Evolutionary conservation across 441 rosid species (phyloP).

Genomic region (Populus trichocarpa): DNA sequence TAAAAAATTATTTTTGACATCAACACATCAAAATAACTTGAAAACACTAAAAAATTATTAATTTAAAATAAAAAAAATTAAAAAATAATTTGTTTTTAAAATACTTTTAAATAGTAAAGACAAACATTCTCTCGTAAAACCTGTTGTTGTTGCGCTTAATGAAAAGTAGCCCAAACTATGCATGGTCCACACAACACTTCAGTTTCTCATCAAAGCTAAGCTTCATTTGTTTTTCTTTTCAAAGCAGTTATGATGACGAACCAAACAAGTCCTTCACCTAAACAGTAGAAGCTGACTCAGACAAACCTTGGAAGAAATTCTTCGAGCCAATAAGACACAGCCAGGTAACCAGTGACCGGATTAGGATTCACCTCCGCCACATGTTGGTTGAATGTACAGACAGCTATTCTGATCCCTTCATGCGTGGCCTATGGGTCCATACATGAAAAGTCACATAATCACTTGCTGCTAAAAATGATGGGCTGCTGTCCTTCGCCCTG

Average conservation of each 20-base stretch:
- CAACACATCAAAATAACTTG: too few species aligned
- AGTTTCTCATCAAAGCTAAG: background rate
- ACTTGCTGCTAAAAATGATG: background rate
- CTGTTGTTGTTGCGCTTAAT: too few species aligned
- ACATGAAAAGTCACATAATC: background rate
- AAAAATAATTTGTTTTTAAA: too few species aligned
- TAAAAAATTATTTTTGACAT: too few species aligned
- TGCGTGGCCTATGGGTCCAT: conserved; percentile 5
- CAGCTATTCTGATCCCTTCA: conserved; percentile 12
- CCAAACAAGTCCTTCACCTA: background rate
- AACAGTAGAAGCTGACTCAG: conserved; percentile 19
- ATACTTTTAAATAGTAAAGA: too few species aligned
- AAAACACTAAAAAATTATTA: too few species aligned
- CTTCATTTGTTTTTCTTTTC: background rate
- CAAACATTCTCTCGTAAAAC: too few species aligned
- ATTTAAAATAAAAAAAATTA: too few species aligned
- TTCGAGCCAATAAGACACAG: conserved; percentile 21
- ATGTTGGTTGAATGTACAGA: conserved; percentile 11
- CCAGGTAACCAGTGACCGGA: conserved; percentile 19
- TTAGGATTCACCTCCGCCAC: conserved; percentile 50
- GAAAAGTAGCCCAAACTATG: too few species aligned
- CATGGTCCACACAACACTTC: too few species aligned
- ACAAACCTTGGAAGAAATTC: conserved; percentile 9
- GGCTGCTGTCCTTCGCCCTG: background rate
- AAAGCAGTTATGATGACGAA: conserved; percentile 14